Conservation (phyloP, 2,329 filamentous ascomycete genomes). For the Fusarium sp. region DNA sequence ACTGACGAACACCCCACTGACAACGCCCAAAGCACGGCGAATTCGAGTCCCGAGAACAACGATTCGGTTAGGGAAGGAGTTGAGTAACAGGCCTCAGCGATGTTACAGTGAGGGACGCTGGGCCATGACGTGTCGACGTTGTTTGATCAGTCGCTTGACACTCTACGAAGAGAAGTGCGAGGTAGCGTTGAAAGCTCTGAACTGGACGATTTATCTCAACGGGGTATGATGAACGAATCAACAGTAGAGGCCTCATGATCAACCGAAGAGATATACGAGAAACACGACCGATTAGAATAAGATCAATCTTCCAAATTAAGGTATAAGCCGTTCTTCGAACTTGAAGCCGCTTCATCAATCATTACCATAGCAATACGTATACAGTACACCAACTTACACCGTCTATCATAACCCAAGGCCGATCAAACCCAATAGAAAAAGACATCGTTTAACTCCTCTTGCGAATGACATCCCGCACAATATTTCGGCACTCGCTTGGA, state of each 20-base stretch:
- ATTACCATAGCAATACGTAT: neutral
- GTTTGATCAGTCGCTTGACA: neutral
- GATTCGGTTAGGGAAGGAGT: neutral
- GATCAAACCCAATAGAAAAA: neutral
- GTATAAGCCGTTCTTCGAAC: neutral
- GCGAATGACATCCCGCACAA: conserved; percentile 46
- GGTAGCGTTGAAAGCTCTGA: neutral
- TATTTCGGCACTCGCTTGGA: conserved; percentile 69
- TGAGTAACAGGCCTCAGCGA: neutral
- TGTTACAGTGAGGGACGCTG: neutral
- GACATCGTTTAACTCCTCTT: conserved; percentile 8
- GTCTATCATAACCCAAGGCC: neutral
- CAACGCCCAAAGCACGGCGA: too few species aligned
- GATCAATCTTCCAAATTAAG: neutral
- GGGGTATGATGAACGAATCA: neutral
- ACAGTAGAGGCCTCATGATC: neutral
- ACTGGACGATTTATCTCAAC: neutral
- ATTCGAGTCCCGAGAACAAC: neutral
- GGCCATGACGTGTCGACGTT: neutral
- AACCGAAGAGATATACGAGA: neutral
- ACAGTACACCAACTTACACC: neutral
- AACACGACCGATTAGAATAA: neutral
- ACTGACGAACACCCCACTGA: neutral
- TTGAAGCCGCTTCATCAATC: neutral
- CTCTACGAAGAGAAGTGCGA: too few species aligned